Percentiles rank a stretch among this genome's conserved stretches.
These are phyloP conservation scores for Lactarius evosmus DNA, from an alignment of 768 basidiomycete genomes.

Conservation along the genomic window DNA sequence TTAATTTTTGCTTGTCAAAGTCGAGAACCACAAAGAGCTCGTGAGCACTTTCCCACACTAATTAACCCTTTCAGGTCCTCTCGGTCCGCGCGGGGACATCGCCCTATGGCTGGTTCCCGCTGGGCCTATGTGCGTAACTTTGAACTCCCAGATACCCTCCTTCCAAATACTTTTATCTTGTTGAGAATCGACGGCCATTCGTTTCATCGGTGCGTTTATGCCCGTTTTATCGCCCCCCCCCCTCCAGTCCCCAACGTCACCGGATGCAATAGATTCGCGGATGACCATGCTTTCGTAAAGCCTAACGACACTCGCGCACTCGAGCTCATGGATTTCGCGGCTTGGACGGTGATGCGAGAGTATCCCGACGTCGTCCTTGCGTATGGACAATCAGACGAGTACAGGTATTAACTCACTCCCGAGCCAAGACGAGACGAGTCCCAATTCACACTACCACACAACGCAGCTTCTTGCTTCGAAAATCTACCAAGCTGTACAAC, in stretches of 20 bases:
- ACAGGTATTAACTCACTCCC: slow-evolving; percentile 52
- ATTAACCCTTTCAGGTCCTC: slow-evolving; percentile 2
- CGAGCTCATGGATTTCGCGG: slow-evolving; percentile 89
- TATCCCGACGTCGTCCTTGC: slow-evolving; percentile 81
- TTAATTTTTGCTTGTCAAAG: slow-evolving; percentile 1
- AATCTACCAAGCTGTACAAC: slow-evolving; percentile 73
- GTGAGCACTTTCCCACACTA: slow-evolving; percentile 19
- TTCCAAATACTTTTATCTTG: slow-evolving; percentile 82
- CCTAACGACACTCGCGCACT: slow-evolving; percentile 91
- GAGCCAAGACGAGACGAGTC: not conserved
- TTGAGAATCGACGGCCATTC: slow-evolving; percentile 89
- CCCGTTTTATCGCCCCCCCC: not conserved
- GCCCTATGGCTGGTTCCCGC: slow-evolving; percentile 83
- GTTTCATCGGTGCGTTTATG: slow-evolving; percentile 73
- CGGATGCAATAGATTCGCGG: slow-evolving; percentile 65
- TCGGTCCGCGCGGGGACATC: not conserved
- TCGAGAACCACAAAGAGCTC: slow-evolving; percentile 8
- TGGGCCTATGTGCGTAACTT: slow-evolving; percentile 89
- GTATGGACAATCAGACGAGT: slow-evolving; percentile 98
- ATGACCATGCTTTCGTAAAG: slow-evolving; percentile 76
- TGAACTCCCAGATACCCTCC: slow-evolving; percentile 82
- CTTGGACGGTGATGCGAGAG: slow-evolving; percentile 73
- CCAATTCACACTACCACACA: slow-evolving; percentile 11
- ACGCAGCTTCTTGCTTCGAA: slow-evolving; percentile 82
- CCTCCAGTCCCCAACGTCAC: not conserved